Base-by-base conservation (phyloP, 257 asterid genomes). In the Cynanchum wilfordii region DNA sequence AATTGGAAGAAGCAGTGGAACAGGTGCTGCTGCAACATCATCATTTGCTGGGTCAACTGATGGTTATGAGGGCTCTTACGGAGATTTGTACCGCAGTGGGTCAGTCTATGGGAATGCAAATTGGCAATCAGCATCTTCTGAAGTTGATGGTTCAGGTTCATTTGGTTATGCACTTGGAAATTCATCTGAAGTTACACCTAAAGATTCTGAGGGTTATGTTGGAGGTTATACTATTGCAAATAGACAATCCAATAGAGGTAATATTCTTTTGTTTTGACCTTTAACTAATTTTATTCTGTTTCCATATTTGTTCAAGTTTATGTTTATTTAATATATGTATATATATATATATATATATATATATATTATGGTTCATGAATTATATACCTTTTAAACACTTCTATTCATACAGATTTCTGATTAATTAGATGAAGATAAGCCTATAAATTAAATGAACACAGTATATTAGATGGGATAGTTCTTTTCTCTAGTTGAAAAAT, bases 161-260 rank as follows among this genome's bases (percentile, higher is more conserved):
- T 83, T 83, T 79, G 87, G 85, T 59, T 85, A 83, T 81, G 84
- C 86, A 40, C 78, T 85, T 51, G 87, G 79, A 73, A 79, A 79
- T 79, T 68, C 82, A 65, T 79, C 77, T 24, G 87, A 83, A 40
- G 83, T 77, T 66, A 16, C 81, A 4, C 81, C 84, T 70, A 85
- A 79, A 59, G 87, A 77, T 57, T 77, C 86, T 65, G 86, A 79
- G 68, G 88, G 80, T 70, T 85, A 79, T 68, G 75, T 76, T 69
- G 79, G 81, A 38, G 82, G 78, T 49, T 83, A 83, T 75, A 77
- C 63, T 73, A 83, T 86, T 73, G 73, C 89, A 73, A 89, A 81
- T 79, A 87, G 92, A 75, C 89, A 86, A 80, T 75, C 92, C 45
- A 87, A 80, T 82, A 86, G 95, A 87, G 97, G 97, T 91, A 89